phyloP scores from a whole-genome alignment of 352 stramenopile species.

The Globisporangium camurandrum region DNA sequence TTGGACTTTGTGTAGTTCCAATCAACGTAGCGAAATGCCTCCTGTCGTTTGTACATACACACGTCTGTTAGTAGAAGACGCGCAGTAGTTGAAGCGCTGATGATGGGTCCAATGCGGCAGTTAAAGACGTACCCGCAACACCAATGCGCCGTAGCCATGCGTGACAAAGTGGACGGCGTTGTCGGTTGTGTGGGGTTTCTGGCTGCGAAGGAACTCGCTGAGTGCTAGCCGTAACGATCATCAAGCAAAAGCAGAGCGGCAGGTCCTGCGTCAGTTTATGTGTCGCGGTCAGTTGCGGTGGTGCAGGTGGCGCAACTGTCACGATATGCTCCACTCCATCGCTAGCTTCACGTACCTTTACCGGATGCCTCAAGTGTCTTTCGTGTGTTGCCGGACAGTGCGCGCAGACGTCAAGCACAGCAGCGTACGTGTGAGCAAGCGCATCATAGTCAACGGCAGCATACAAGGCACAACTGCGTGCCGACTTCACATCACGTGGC shows the following conservation, averaged over 20 bases:
- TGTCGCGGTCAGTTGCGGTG: no score
- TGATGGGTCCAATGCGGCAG: no score
- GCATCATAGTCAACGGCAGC: no score
- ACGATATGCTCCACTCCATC: no score
- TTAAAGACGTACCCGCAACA: slow-evolving; percentile 39
- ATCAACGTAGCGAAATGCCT: slow-evolving; percentile 61
- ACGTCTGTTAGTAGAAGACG: background rate
- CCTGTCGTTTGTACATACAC: slow-evolving; percentile 17
- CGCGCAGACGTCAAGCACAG: background rate
- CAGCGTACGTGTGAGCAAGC: background rate
- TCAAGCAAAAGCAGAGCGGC: no score
- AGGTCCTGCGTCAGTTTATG: no score
- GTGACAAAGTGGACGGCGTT: slow-evolving; percentile 65
- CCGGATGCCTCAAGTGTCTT: slow-evolving; percentile 31
- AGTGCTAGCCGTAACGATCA: no score
- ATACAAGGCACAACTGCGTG: background rate
- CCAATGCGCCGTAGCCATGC: slow-evolving; percentile 59
- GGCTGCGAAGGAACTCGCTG: slow-evolving; percentile 34
- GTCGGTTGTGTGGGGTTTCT: slow-evolving; percentile 54
- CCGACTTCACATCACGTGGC: no score
- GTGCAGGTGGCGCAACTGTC: no score
- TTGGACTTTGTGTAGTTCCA: slow-evolving; percentile 71
- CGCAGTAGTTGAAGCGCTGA: no score
- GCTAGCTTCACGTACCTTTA: slow-evolving; percentile 32
- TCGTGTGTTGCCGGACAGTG: background rate